phyloP scores from a whole-genome alignment of 805 yeast species.

The Grigorovia humatica region DNA sequence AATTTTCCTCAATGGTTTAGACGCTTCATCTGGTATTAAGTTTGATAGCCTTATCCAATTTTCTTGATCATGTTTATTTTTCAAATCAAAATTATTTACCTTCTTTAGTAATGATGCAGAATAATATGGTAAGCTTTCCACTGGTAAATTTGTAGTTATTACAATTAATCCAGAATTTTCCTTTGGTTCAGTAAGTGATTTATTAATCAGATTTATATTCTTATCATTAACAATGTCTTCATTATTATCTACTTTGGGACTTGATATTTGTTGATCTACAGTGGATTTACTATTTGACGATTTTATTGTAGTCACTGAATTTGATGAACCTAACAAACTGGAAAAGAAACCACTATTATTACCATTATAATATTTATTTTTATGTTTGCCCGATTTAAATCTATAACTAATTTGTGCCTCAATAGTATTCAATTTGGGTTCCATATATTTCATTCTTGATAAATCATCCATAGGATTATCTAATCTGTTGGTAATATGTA shows the following conservation, averaged over 20 bases:
- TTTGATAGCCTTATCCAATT: slow-evolving; percentile 25
- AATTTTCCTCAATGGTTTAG: slow-evolving; percentile 17
- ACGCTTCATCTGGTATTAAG: slow-evolving; percentile 23
- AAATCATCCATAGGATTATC: slow-evolving; percentile 3
- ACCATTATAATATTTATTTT: not conserved
- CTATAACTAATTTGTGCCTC: slow-evolving; percentile 25
- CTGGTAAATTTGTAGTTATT: slow-evolving; percentile 25
- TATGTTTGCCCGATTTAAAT: slow-evolving; percentile 9
- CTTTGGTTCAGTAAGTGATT: slow-evolving; percentile 1
- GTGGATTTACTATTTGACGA: not conserved
- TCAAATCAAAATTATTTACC: slow-evolving; percentile 27
- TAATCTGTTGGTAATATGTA: slow-evolving; percentile 20
- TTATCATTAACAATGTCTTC: not conserved
- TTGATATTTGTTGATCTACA: not conserved
- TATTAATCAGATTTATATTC: not conserved
- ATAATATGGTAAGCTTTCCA: slow-evolving; percentile 29
- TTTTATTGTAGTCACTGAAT: slow-evolving; percentile 1
- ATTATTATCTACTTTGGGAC: not conserved
- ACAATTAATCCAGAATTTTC: slow-evolving; percentile 24
- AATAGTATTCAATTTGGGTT: slow-evolving; percentile 7
- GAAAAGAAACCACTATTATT: slow-evolving; percentile 17
- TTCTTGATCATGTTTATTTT: slow-evolving; percentile 28
- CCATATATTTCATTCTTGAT: slow-evolving; percentile 6
- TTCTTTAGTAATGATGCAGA: slow-evolving; percentile 31
- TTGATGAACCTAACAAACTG: slow-evolving; percentile 12